A percentile compares a stretch with the other conserved stretches of the same genome.
Conservation (phyloP, 768 basidiomycete species). For the Naganishia friedmannii region DNA sequence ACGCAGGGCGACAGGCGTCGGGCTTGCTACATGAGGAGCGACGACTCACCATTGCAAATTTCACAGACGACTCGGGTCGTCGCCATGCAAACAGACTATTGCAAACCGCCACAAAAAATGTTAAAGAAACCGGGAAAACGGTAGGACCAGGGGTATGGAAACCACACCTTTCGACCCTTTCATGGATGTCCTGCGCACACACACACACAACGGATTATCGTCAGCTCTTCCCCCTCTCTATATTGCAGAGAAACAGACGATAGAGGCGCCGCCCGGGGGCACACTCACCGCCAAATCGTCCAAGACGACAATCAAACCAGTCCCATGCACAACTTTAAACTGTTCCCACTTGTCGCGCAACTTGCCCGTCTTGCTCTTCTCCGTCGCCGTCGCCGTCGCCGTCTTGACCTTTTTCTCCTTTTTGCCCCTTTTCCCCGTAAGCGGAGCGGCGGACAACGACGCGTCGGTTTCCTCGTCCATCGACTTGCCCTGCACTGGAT, state of each 20-base stretch:
- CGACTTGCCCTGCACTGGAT: not conserved
- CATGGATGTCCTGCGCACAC: slow-evolving; percentile 32
- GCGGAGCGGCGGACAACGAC: not conserved
- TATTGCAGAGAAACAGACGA: no score
- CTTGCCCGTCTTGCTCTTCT: slow-evolving; percentile 11
- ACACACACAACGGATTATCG: not conserved
- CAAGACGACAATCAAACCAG: slow-evolving; percentile 33
- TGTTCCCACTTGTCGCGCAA: slow-evolving; percentile 26
- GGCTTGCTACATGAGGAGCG: no score
- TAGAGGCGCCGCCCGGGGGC: not conserved
- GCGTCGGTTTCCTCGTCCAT: not conserved
- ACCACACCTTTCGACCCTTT: slow-evolving; percentile 35
- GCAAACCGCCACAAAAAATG: not conserved
- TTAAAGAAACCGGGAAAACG: not conserved
- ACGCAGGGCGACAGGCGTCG: no score
- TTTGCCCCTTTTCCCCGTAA: not conserved
- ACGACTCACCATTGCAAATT: slow-evolving; percentile 25
- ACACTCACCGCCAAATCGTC: slow-evolving; percentile 34
- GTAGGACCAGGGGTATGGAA: not conserved
- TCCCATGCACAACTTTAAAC: slow-evolving; percentile 31
- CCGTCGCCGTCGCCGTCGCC: not conserved
- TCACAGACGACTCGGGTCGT: slow-evolving; percentile 21
- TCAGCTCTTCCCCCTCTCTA: not conserved
- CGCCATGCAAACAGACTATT: slow-evolving; percentile 34
- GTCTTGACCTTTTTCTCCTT: slow-evolving; percentile 19